phyloP scores from a whole-genome alignment of 306 rosid genomes.

The Cyclanthera cordifolia region DNA sequence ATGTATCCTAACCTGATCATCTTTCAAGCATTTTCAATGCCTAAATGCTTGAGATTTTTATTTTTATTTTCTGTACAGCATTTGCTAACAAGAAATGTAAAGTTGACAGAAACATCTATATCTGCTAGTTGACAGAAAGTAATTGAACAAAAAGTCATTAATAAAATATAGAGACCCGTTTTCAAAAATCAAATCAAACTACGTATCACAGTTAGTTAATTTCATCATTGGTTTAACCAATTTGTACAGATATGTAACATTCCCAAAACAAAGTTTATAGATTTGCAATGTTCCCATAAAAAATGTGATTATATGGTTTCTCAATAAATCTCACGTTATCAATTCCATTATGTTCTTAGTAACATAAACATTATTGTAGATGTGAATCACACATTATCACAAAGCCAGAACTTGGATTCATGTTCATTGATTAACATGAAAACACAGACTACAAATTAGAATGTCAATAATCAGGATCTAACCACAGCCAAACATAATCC shows the following conservation, averaged over 20 bases:
- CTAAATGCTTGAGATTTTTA: neutral
- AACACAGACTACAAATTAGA: neutral
- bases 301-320: no score
- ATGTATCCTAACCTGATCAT: constrained; percentile 3
- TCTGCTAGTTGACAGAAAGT: no score
- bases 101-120: neutral
- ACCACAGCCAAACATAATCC: neutral
- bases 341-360: no score
- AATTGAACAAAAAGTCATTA: no score
- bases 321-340: no score
- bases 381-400: neutral
- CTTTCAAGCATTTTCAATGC: constrained; percentile 1
- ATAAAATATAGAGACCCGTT: no score
- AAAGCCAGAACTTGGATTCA: constrained; percentile 2
- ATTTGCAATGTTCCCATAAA: neutral
- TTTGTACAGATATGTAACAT: no score
- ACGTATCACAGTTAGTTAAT: no score
- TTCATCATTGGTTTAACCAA: neutral
- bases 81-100: constrained; percentile 6
- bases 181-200: no score
- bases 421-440: neutral
- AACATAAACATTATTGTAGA: neutral
- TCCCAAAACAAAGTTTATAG: neutral
- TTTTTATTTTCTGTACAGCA: neutral
- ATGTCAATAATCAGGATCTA: neutral